Evolutionary conservation across 2,329 filamentous ascomycete species (phyloP).

Genomic region (Hymenoscyphus albidus): DNA sequence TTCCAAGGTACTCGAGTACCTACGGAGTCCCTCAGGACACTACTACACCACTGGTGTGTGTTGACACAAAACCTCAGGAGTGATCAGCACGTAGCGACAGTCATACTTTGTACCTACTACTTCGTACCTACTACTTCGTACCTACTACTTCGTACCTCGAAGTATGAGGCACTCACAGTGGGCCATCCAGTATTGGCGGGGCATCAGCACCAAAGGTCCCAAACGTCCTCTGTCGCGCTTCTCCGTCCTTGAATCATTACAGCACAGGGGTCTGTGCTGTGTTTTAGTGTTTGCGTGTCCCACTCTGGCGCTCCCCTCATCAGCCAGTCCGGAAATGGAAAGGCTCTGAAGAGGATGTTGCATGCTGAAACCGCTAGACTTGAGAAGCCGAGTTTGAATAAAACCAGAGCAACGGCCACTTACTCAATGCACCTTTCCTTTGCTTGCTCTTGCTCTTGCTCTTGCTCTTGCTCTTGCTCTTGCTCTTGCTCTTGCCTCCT

Average conservation of each 20-base stretch:
- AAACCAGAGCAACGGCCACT: constrained; percentile 28
- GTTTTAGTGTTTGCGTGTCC: neutral
- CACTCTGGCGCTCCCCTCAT: constrained; percentile 15
- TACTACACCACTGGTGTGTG: no score
- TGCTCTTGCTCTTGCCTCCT: neutral
- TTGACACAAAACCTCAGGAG: no score
- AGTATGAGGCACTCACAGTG: no score
- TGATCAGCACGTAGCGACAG: no score
- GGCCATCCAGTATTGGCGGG: no score
- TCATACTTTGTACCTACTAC: no score
- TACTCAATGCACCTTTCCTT: constrained; percentile 8
- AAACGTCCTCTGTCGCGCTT: constrained; percentile 1
- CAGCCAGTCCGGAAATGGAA: constrained; percentile 12
- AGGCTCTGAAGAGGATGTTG: constrained; percentile 23
- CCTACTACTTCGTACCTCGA: no score
- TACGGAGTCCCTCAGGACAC: no score
- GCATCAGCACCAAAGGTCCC: no score
- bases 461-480: neutral
- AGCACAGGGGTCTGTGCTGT: neutral
- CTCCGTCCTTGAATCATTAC: neutral
- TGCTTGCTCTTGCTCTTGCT: constrained; percentile 3
- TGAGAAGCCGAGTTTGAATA: constrained; percentile 21
- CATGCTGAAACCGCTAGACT: constrained; percentile 27
- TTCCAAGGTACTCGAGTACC: no score
- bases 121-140: no score